These are phyloP conservation scores for Exsudoporus floridanus DNA, from an alignment of 1,284 basidiomycete genomes.

Conservation along the genomic window DNA sequence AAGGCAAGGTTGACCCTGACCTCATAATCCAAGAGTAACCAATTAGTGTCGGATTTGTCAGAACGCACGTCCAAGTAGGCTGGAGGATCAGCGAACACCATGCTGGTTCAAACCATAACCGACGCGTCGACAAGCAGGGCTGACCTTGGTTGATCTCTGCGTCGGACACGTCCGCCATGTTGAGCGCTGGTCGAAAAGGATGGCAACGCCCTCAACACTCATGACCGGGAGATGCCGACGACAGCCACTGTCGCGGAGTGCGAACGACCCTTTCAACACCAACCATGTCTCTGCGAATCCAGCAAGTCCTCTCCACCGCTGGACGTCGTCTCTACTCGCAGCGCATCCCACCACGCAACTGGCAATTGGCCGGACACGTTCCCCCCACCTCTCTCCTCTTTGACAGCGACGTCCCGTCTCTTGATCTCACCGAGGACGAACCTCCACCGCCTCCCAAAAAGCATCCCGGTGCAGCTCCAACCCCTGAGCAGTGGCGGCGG, in stretches of 20 bases:
- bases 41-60: conserved; percentile 81
- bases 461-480: conserved; percentile 43
- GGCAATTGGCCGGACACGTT: conserved; percentile 50
- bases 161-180: conserved; percentile 85
- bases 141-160: conserved; percentile 75
- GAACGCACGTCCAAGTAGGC: conserved; percentile 84
- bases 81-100: conserved; percentile 34
- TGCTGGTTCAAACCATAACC: conserved; percentile 18
- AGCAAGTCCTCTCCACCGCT: conserved; percentile 6
- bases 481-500: conserved; percentile 50
- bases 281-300: conserved; percentile 21
- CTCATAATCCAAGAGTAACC: conserved; percentile 86
- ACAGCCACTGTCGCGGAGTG: conserved; percentile 25
- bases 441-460: conserved; percentile 43
- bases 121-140: conserved; percentile 19
- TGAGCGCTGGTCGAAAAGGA: conserved; percentile 1
- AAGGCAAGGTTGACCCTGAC: conserved; percentile 38
- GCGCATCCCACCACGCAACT: conserved; percentile 37
- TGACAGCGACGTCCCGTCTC: conserved; percentile 34
- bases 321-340: conserved; percentile 31
- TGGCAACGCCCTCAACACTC: not conserved
- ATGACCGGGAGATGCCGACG: conserved; percentile 31
- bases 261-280: not conserved
- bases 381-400: conserved; percentile 54
- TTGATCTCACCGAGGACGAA: conserved; percentile 55